phyloP scores from a whole-genome alignment of 768 basidiomycete genomes.

The Tulasnella sp. region DNA sequence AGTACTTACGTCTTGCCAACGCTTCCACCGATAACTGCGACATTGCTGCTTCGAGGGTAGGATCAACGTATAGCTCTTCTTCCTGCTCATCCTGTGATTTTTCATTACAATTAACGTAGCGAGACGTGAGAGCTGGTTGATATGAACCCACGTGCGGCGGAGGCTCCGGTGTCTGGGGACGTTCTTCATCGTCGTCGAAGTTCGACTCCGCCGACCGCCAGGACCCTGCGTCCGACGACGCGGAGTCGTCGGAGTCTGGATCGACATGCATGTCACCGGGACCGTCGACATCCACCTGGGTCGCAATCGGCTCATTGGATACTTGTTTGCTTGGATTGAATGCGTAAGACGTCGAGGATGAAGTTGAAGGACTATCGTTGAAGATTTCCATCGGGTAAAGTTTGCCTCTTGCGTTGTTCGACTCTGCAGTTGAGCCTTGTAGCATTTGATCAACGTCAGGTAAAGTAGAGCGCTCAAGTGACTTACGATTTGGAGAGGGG shows the following conservation, averaged over 20 bases:
- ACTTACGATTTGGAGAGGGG: not conserved
- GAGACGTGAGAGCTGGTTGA: not conserved
- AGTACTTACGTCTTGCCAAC: not conserved
- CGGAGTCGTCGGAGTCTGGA: not conserved
- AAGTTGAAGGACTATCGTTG: not conserved
- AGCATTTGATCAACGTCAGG: not conserved
- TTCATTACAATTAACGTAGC: not conserved
- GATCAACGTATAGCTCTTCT: not conserved
- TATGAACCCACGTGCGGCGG: not conserved
- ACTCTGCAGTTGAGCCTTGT: not conserved
- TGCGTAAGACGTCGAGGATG: not conserved
- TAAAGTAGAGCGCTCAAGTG: not conserved
- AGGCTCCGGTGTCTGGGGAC: not conserved
- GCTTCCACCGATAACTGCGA: not conserved
- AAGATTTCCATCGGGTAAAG: not conserved
- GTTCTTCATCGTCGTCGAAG: not conserved
- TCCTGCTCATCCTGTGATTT: not conserved
- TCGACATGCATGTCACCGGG: not conserved
- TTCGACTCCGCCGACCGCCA: not conserved
- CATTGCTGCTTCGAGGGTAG: not conserved
- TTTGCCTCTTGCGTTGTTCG: not conserved
- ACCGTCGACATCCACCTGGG: not conserved
- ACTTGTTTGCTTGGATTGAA: not conserved
- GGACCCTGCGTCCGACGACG: not conserved
- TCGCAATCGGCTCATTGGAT: not conserved